These are phyloP conservation scores for Leccinum subrobustum DNA, from an alignment of 1,284 basidiomycete genomes.

Conservation along the genomic window DNA sequence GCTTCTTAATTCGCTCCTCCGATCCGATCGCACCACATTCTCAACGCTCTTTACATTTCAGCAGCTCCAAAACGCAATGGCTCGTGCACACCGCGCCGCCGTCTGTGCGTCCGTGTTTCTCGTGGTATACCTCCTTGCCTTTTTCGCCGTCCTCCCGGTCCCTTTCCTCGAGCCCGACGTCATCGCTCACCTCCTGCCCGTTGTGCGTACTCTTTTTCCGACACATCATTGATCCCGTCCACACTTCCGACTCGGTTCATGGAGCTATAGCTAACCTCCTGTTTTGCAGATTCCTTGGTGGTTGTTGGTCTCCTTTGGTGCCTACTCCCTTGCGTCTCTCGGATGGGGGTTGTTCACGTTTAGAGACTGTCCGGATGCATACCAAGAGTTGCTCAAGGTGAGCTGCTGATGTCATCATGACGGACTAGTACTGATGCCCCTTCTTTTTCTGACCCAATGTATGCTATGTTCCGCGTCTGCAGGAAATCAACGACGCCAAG, in stretches of 20 bases:
- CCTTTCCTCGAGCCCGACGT: constrained; percentile 52
- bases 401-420: constrained; percentile 20
- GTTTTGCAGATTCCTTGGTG: constrained; percentile 72
- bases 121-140: constrained; percentile 10
- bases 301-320: constrained; percentile 71
- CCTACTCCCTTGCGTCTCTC: constrained; percentile 71
- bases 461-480: neutral
- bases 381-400: constrained; percentile 62
- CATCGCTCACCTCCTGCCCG: constrained; percentile 54
- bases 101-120: constrained; percentile 14
- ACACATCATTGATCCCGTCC: neutral
- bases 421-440: neutral
- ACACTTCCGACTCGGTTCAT: neutral
- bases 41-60: neutral
- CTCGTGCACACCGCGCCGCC: constrained; percentile 24
- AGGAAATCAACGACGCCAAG: constrained; percentile 72
- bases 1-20: too few species aligned
- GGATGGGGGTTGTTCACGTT: constrained; percentile 73
- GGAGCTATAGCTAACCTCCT: neutral
- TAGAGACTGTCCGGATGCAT: constrained; percentile 76
- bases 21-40: too few species aligned
- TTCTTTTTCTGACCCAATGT: neutral
- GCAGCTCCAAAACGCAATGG: constrained; percentile 10
- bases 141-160: constrained; percentile 53
- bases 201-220: constrained; percentile 25